Evolutionary conservation across 176 grass and related monocot genomes (phyloP).

Genomic region (Puccinellia tenuiflora): DNA sequence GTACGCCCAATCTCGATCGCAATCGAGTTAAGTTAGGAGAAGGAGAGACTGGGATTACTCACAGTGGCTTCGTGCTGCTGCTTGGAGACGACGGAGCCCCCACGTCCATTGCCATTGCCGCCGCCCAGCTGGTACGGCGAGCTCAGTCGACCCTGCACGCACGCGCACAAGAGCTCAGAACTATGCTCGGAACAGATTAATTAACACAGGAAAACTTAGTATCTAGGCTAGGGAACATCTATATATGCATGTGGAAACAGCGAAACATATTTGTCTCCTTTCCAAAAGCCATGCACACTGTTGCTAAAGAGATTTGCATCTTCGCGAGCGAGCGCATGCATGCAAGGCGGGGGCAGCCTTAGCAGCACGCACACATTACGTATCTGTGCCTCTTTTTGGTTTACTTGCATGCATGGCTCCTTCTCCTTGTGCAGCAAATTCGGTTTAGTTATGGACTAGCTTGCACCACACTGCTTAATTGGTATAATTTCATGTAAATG

Average conservation of each 20-base stretch:
- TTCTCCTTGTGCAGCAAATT: not conserved
- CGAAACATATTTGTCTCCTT: not conserved
- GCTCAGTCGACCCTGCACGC: conserved; percentile 83
- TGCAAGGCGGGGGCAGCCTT: conserved; percentile 14
- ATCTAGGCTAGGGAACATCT: not conserved
- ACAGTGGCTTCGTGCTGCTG: conserved; percentile 16
- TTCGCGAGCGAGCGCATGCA: conserved; percentile 1
- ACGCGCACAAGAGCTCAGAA: not conserved
- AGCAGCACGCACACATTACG: not conserved
- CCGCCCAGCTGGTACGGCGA: conserved; percentile 56
- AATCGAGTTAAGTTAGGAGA: not conserved
- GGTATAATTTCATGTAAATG: no score
- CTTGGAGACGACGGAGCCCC: conserved; percentile 17
- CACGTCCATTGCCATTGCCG: conserved; percentile 27
- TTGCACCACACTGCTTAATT: no score
- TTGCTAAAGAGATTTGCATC: conserved; percentile 33
- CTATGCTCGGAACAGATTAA: not conserved
- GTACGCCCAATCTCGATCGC: no score
- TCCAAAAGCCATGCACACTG: conserved; percentile 23
- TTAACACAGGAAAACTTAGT: not conserved
- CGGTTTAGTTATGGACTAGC: no score
- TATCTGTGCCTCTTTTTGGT: conserved; percentile 43
- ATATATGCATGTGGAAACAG: not conserved
- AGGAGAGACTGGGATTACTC: not conserved
- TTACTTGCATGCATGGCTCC: conserved; percentile 24